Percentiles rank a stretch among this genome's conserved stretches.
phyloP scores from a whole-genome alignment of 306 rosid genomes.

The Hippophae gyantsensis region DNA sequence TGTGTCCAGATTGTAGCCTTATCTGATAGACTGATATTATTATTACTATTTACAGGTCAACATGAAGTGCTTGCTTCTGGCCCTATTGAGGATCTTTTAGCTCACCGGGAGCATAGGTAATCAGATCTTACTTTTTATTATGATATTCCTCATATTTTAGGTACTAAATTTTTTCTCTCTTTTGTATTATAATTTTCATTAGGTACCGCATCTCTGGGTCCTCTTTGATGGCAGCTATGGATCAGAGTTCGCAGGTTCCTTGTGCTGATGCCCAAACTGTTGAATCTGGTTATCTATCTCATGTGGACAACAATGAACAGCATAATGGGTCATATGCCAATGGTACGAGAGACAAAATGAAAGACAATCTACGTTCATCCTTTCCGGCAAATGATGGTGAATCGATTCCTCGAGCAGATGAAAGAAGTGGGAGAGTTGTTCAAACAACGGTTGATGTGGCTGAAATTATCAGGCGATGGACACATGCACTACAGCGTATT shows the following conservation, averaged over 20 bases:
- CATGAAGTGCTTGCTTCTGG: slow-evolving; percentile 99
- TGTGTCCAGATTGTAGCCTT: not conserved
- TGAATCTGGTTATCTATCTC: slow-evolving; percentile 44
- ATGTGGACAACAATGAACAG: slow-evolving; percentile 53
- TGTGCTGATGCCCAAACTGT: slow-evolving; percentile 50
- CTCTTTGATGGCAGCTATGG: slow-evolving; percentile 97
- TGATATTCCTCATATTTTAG: slow-evolving; percentile 8
- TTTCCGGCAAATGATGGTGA: slow-evolving; percentile 40
- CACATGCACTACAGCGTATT: slow-evolving; percentile 96
- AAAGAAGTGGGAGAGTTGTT: slow-evolving; percentile 60
- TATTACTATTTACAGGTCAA: slow-evolving; percentile 42
- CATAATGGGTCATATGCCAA: slow-evolving; percentile 49
- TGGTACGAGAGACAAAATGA: slow-evolving; percentile 21
- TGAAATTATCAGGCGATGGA: slow-evolving; percentile 96
- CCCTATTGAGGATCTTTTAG: slow-evolving; percentile 65
- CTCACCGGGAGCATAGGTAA: slow-evolving; percentile 58
- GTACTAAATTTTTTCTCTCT: slow-evolving; percentile 17
- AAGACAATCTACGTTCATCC: slow-evolving; percentile 23
- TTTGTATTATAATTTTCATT: slow-evolving; percentile 20
- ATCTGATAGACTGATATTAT: not conserved
- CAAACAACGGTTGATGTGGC: slow-evolving; percentile 85
- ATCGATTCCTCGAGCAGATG: slow-evolving; percentile 54
- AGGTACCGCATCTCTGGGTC: slow-evolving; percentile 99
- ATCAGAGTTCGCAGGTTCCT: slow-evolving; percentile 93
- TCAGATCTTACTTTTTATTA: slow-evolving; percentile 3